A percentile compares a stretch with the other conserved stretches of the same genome.
Conservation (phyloP, 768 basidiomycete species). For the Phaeolepiota aurea region DNA sequence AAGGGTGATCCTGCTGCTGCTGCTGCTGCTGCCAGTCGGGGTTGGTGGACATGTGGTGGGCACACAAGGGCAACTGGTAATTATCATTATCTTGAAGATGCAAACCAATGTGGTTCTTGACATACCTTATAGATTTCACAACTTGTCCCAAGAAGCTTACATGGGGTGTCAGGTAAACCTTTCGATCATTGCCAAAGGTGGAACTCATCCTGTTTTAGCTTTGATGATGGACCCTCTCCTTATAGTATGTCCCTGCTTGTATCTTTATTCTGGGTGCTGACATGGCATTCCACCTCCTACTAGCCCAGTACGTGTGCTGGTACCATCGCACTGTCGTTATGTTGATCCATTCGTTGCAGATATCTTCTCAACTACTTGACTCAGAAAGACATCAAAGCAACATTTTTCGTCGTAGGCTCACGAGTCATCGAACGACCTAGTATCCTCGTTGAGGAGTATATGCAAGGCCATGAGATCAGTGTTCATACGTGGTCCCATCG, state of each 20-base stretch:
- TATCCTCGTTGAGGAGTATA: constrained; percentile 74
- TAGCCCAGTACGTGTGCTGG: constrained; percentile 40
- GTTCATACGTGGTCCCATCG: constrained; percentile 91
- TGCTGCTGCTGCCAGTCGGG: constrained; percentile 48
- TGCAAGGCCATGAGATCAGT: constrained; percentile 71
- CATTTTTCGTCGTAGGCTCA: constrained; percentile 89
- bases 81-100: not conserved
- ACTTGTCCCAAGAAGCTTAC: constrained; percentile 59
- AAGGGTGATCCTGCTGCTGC: constrained; percentile 45
- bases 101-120: not conserved
- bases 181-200: constrained; percentile 4
- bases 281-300: constrained; percentile 7
- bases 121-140: constrained; percentile 41
- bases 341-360: constrained; percentile 20
- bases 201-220: constrained; percentile 25
- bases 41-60: constrained; percentile 91
- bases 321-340: not conserved
- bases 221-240: constrained; percentile 81
- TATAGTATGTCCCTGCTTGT: constrained; percentile 57
- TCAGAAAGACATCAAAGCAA: constrained; percentile 57
- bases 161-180: constrained; percentile 75
- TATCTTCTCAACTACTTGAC: constrained; percentile 63
- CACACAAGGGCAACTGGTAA: constrained; percentile 44
- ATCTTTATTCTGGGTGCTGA: not conserved
- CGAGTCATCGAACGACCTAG: constrained; percentile 73